phyloP scores from a whole-genome alignment of 148 eudicot species.

The Simmondsia chinensis region DNA sequence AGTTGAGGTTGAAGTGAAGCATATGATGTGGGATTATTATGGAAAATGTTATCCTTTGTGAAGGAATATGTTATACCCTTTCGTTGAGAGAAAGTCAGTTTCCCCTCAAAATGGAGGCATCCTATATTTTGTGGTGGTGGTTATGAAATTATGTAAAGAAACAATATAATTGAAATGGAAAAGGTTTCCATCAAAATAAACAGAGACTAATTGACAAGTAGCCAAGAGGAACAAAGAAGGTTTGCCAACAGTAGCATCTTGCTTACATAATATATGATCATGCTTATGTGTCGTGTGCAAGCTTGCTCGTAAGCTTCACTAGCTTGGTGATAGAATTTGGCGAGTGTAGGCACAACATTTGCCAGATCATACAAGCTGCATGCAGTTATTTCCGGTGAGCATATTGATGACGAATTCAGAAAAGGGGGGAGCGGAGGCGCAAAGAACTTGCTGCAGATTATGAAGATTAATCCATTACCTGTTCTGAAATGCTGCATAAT shows the following conservation, averaged over 20 bases:
- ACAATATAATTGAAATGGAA: no score
- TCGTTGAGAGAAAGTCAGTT: no score
- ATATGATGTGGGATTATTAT: no score
- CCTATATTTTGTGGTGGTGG: no score
- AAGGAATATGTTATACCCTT: no score
- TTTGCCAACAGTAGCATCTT: not conserved
- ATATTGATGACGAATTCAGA: not conserved
- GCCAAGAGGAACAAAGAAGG: not conserved
- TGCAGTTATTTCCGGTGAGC: constrained; percentile 6
- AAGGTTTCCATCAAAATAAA: no score
- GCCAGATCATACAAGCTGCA: constrained; percentile 96
- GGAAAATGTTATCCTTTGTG: no score
- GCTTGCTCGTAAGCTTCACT: constrained; percentile 96
- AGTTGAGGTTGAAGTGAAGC: no score
- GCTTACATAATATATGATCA: constrained; percentile 82
- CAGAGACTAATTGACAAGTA: no score
- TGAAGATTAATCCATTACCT: constrained; percentile 35
- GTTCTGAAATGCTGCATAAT: constrained; percentile 96
- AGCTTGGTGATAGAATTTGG: constrained; percentile 96
- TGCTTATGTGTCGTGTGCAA: constrained; percentile 79
- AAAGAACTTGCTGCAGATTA: not conserved
- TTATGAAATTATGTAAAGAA: no score
- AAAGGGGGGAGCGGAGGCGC: no score
- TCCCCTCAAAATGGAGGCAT: no score
- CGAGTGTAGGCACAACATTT: constrained; percentile 81